Evolutionary conservation across 768 basidiomycete species (phyloP).

Genomic region (Imleria badia): DNA sequence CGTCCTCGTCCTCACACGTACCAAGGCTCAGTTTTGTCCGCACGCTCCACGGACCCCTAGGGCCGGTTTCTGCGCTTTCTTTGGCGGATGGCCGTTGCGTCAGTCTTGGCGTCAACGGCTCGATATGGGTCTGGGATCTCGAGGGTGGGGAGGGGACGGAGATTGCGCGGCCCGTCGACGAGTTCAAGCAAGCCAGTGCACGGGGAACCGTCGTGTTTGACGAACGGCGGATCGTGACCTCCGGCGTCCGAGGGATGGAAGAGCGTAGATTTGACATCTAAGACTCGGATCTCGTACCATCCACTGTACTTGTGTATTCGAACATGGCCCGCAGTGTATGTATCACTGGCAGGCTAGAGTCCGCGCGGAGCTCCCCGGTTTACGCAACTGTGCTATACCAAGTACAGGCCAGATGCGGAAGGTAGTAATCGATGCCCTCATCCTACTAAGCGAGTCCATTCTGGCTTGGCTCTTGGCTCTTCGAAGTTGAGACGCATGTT

Average conservation of each 20-base stretch:
- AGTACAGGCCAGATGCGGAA: conserved; percentile 6
- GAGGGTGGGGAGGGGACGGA: conserved; percentile 50
- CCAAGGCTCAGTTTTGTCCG: conserved; percentile 74
- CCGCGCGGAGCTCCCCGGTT: background rate
- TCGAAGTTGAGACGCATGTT: too few species aligned
- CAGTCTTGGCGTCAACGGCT: conserved; percentile 66
- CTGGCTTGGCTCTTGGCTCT: conserved; percentile 18
- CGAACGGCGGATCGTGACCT: conserved; percentile 67
- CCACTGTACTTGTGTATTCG: background rate
- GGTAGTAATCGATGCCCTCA: conserved; percentile 12
- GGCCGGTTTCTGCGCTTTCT: conserved; percentile 64
- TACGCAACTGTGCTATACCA: background rate
- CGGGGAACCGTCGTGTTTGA: conserved; percentile 64
- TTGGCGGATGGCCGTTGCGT: conserved; percentile 84
- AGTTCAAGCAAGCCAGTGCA: conserved; percentile 29
- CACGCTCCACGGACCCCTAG: conserved; percentile 66
- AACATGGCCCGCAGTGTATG: too few species aligned
- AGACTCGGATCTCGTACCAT: background rate
- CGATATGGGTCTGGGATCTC: conserved; percentile 86
- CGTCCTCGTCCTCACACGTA: conserved; percentile 46
- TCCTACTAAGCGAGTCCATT: background rate
- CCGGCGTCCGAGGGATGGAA: conserved; percentile 32
- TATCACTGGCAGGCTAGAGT: background rate
- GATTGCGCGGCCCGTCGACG: conserved; percentile 33
- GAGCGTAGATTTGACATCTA: conserved; percentile 38